phyloP scores from a whole-genome alignment of 768 basidiomycete genomes.

The Lactarius sp. region DNA sequence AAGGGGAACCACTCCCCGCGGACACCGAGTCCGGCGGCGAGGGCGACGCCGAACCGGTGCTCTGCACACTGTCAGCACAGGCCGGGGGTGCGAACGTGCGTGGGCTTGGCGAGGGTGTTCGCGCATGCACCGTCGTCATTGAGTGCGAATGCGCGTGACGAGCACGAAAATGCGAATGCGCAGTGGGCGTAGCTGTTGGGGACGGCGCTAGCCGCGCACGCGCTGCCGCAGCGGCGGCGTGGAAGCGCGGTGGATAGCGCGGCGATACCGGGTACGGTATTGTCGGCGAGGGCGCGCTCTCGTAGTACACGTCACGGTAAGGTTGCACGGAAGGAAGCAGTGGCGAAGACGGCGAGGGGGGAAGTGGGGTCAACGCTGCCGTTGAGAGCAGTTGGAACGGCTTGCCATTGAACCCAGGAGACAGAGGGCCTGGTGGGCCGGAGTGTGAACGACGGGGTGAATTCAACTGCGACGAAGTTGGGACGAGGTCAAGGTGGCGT shows the following conservation, averaged over 20 bases:
- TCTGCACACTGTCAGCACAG: slow-evolving; percentile 2
- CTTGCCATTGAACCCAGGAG: slow-evolving; percentile 16
- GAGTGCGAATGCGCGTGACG: slow-evolving; percentile 49
- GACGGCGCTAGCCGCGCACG: slow-evolving; percentile 17
- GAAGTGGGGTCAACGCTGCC: slow-evolving; percentile 24
- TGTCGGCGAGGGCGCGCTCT: slow-evolving; percentile 21
- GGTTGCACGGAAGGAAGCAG: slow-evolving; percentile 10
- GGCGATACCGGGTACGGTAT: slow-evolving; percentile 16
- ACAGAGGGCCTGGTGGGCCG: slow-evolving; percentile 28
- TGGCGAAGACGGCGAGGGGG: slow-evolving; percentile 20
- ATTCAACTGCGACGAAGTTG: slow-evolving; percentile 30
- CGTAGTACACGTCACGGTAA: slow-evolving; percentile 22
- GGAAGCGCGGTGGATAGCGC: slow-evolving; percentile 20
- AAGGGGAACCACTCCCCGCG: slow-evolving; percentile 51
- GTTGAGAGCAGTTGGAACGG: slow-evolving; percentile 11
- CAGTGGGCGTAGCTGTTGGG: slow-evolving; percentile 23
- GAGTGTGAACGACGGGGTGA: slow-evolving; percentile 35
- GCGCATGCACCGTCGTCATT: slow-evolving; percentile 44
- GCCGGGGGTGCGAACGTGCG: slow-evolving; percentile 16
- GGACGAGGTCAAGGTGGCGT: slow-evolving; percentile 23
- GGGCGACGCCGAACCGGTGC: slow-evolving; percentile 21
- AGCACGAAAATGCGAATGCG: slow-evolving; percentile 24
- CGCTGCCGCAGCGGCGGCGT: slow-evolving; percentile 17
- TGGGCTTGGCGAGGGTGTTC: slow-evolving; percentile 36
- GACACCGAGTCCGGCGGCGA: slow-evolving; percentile 34